Percentiles rank a stretch among this genome's conserved stretches.
phyloP scores from a whole-genome alignment of 2,329 filamentous ascomycete species.

The Botrytis byssoidea region DNA sequence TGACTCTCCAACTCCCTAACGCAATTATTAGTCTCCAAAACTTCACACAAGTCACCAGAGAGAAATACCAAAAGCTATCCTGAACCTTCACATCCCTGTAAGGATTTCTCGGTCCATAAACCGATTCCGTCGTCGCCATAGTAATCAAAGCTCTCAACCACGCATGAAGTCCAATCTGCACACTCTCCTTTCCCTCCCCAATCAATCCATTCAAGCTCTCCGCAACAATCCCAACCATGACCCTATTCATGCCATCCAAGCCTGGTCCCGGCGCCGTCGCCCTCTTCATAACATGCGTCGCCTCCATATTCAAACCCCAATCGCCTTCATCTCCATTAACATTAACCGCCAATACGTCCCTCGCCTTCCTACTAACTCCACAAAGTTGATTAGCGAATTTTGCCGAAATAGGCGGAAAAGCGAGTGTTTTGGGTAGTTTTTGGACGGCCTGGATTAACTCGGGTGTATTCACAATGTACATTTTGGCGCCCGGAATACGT shows the following conservation, averaged over 20 bases:
- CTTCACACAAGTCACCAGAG: conserved; percentile 30
- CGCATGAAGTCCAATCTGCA: neutral
- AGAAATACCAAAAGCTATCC: conserved; percentile 16
- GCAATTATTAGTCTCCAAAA: neutral
- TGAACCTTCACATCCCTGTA: neutral
- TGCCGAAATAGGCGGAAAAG: conserved; percentile 43
- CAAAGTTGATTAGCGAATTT: conserved; percentile 14
- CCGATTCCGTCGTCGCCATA: conserved; percentile 6
- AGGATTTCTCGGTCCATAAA: conserved; percentile 22
- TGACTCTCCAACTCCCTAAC: conserved; percentile 37
- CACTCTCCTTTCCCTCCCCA: neutral
- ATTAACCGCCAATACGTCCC: conserved; percentile 37
- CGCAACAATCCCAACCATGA: conserved; percentile 9
- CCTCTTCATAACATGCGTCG: neutral
- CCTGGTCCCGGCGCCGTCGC: neutral
- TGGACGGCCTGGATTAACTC: conserved; percentile 43
- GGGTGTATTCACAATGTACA: conserved; percentile 44
- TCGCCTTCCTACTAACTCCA: conserved; percentile 34
- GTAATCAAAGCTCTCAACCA: conserved; percentile 4
- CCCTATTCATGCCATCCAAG: conserved; percentile 13
- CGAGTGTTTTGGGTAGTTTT: conserved; percentile 41
- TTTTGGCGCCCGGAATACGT: conserved; percentile 43
- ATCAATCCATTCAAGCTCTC: conserved; percentile 1
- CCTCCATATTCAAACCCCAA: conserved; percentile 17
- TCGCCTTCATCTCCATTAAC: conserved; percentile 40